Conservation (phyloP, 2,329 filamentous ascomycete species). For the Shiraia bambusicola region DNA sequence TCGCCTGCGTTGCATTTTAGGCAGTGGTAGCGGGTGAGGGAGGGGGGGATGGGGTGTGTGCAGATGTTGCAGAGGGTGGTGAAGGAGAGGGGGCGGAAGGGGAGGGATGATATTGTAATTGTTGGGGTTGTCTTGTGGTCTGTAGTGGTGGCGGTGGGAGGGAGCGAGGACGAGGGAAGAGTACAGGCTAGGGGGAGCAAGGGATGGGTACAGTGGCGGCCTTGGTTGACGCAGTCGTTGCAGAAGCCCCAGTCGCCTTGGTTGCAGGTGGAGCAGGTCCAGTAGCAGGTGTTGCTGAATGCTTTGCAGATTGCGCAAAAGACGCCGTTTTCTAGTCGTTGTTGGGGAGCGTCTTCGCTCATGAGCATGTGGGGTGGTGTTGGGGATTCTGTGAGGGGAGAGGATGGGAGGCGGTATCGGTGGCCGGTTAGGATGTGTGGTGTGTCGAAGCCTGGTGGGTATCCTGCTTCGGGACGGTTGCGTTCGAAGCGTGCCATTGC, state of each 20-base stretch:
- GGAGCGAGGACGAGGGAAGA: slow-evolving; percentile 18
- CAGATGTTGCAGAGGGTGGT: slow-evolving; percentile 79
- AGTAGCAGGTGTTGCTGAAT: slow-evolving; percentile 81
- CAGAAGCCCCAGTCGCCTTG: slow-evolving; percentile 95
- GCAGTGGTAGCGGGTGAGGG: slow-evolving; percentile 76
- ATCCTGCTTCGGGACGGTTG: slow-evolving; percentile 45
- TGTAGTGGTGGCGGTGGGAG: slow-evolving; percentile 25
- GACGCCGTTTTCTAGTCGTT: slow-evolving; percentile 72
- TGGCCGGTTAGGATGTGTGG: slow-evolving; percentile 57
- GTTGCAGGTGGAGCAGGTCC: slow-evolving; percentile 85
- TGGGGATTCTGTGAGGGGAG: slow-evolving; percentile 24
- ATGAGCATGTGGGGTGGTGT: slow-evolving; percentile 36
- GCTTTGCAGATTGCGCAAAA: slow-evolving; percentile 78
- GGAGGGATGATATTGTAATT: slow-evolving; percentile 37
- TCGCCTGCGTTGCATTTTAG: slow-evolving; percentile 75
- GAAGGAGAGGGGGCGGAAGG: slow-evolving; percentile 70
- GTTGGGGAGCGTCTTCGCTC: slow-evolving; percentile 67
- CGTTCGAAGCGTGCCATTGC: slow-evolving; percentile 67
- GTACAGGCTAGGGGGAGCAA: slow-evolving; percentile 69
- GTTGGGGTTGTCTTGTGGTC: slow-evolving; percentile 40
- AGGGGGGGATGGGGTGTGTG: slow-evolving; percentile 68
- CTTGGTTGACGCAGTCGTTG: slow-evolving; percentile 81
- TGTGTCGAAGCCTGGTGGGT: slow-evolving; percentile 45
- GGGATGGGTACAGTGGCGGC: slow-evolving; percentile 76
- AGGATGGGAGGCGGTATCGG: slow-evolving; percentile 43